Base-by-base conservation (phyloP, 2,329 filamentous ascomycete genomes). In the Nigrospora osmanthi region DNA sequence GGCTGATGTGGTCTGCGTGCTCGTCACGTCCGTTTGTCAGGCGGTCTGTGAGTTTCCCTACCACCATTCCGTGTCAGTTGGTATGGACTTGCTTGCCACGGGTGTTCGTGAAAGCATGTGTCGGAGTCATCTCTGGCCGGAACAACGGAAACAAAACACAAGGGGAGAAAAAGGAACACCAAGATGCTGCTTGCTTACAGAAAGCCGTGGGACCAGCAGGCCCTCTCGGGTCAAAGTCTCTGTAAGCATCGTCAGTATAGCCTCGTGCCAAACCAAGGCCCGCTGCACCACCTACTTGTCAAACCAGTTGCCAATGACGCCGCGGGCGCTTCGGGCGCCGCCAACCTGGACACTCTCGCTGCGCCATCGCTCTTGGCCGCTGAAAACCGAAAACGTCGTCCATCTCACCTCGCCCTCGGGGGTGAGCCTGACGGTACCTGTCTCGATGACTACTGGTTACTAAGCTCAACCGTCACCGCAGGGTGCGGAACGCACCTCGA, bases 221-320 rank as follows among this genome's bases (percentile, higher is more conserved):
- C 0, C 85, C 84, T 52, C 83, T 75, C 1, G 65, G 57, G 49
- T 85, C 79, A 53, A 77, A 81, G 58, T 87, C 77, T 52, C 75
- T 78, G 37, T 36, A 46, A 10, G 23, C 9, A 28, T 34, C 28
- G 12, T 11, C 17, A 9, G 35, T 31, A 36, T 12, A n/a, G 11
- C 10, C 34, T n/a, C 14, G 12, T 35, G 15, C 34, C 34, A 35
- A 35, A n/a, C 6, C 43, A 12, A 33, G 45, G 11, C 11, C 11
- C 34, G 16, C 11, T 32, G 19, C 7, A n/a, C 11, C 23, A 56
- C 68, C 49, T 66, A 81, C 78, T 81, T 83, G 54, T 88, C 85
- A 55, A 89, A 90, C 87, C 87, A 91, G 42, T 80, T 83, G 0
- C 87, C 86, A 2, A 89, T 57, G 0, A 89, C 79, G 1, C 85